Conservation (phyloP, 2,329 filamentous ascomycete species). For the Cladorrhinum sp. region DNA sequence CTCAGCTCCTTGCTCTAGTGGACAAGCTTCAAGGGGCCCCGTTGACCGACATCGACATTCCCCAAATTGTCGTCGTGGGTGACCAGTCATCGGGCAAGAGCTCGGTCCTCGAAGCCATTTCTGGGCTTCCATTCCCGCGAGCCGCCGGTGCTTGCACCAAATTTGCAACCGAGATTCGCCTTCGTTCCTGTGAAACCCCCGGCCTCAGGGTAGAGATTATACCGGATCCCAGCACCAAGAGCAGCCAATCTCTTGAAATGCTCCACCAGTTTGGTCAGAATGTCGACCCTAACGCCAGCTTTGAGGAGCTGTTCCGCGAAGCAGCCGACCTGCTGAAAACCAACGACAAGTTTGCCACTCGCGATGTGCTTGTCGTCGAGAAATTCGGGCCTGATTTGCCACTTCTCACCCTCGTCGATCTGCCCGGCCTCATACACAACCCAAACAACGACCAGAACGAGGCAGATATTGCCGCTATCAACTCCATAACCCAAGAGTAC, state of each 20-base stretch:
- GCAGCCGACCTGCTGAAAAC: no score
- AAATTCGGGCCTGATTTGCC: no score
- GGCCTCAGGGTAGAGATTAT: constrained; percentile 44
- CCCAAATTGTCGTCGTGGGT: constrained; percentile 76
- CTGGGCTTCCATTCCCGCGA: constrained; percentile 47
- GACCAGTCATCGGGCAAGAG: constrained; percentile 86
- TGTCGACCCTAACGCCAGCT: no score
- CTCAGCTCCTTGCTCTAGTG: no score
- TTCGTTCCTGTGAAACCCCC: constrained; percentile 35
- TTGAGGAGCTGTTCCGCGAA: no score
- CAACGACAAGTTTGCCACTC: no score
- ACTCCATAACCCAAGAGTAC: constrained; percentile 46
- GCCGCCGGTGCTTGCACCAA: constrained; percentile 45
- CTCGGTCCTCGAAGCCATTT: constrained; percentile 70
- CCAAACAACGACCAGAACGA: constrained; percentile 42
- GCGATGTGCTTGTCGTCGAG: no score
- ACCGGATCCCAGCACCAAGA: constrained; percentile 27
- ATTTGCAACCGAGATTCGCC: constrained; percentile 48
- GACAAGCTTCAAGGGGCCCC: no score
- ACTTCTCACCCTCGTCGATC: constrained; percentile 36
- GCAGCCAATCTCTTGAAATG: constrained; percentile 7
- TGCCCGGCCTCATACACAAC: constrained; percentile 51
- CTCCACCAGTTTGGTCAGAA: constrained; percentile 4
- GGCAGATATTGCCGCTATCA: constrained; percentile 43
- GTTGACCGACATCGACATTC: no score